phyloP scores from a whole-genome alignment of 2,329 filamentous ascomycete genomes.

The Chrysoporthe deuterocubensis region DNA sequence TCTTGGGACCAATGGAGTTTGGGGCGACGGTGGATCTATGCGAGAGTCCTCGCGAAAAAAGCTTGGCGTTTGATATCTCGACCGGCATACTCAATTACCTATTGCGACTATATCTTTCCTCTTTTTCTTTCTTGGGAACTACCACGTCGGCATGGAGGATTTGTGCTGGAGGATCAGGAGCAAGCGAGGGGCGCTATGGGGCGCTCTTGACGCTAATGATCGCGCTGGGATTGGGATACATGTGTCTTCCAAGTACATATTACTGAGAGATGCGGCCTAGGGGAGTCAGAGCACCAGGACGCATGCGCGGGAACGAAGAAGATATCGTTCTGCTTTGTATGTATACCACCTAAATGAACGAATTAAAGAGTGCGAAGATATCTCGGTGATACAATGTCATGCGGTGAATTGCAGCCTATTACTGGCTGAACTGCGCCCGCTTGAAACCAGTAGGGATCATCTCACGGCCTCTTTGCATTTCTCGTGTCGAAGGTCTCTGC shows the following conservation, averaged over 20 bases:
- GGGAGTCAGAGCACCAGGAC: not conserved
- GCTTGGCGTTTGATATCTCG: constrained; percentile 6
- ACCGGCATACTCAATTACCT: not conserved
- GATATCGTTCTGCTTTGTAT: not conserved
- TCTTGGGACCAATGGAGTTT: constrained; percentile 7
- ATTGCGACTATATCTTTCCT: not conserved
- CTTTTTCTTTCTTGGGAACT: not conserved
- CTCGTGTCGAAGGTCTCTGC: no score
- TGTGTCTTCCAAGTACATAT: not conserved
- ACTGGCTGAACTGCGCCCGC: not conserved
- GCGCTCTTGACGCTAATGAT: not conserved
- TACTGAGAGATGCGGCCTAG: not conserved
- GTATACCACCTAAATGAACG: constrained; percentile 2
- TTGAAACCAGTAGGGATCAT: no score
- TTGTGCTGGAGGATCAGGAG: not conserved
- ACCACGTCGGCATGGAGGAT: not conserved
- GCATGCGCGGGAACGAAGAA: not conserved
- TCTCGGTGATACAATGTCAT: not conserved
- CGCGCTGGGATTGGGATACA: not conserved
- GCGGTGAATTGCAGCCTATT: not conserved
- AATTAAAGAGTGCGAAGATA: not conserved
- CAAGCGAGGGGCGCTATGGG: not conserved
- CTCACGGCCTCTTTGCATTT: no score
- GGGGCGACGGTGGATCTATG: not conserved
- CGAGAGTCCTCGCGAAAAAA: not conserved